A percentile compares a stretch with the other conserved stretches of the same genome.
Evolutionary conservation across 2,329 filamentous ascomycete species (phyloP).

Genomic region (Blastomyces emzantsi): DNA sequence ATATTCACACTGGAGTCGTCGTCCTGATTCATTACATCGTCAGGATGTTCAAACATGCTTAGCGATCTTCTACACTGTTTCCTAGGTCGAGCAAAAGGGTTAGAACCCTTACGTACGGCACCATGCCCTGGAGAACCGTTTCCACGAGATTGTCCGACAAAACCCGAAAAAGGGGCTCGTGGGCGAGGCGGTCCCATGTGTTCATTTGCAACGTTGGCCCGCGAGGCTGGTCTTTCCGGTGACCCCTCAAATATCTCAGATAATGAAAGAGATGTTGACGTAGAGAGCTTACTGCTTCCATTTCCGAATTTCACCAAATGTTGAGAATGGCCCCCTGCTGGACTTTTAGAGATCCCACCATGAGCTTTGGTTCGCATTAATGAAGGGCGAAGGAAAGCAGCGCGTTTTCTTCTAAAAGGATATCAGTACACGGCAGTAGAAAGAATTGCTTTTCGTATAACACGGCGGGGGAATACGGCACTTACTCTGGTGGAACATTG

Average conservation of each 20-base stretch:
- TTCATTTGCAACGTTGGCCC: constrained; percentile 51
- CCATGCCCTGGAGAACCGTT: constrained; percentile 66
- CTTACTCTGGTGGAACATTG: constrained; percentile 30
- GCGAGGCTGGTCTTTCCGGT: constrained; percentile 57
- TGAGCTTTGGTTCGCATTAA: constrained; percentile 66
- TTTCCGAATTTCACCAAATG: constrained; percentile 63
- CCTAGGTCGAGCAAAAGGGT: constrained; percentile 63
- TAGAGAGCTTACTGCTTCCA: constrained; percentile 42
- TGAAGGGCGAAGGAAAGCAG: constrained; percentile 62
- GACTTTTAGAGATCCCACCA: constrained; percentile 53
- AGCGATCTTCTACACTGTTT: constrained; percentile 86
- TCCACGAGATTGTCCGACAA: constrained; percentile 48
- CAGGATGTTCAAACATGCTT: constrained; percentile 95
- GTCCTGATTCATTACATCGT: constrained; percentile 71
- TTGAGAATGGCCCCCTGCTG: constrained; percentile 57
- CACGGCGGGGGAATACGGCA: constrained; percentile 18
- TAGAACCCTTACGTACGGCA: constrained; percentile 64
- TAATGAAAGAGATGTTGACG: constrained; percentile 57
- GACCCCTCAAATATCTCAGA: constrained; percentile 76
- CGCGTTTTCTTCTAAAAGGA: constrained; percentile 52
- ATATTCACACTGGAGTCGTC: constrained; percentile 54
- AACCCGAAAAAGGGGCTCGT: constrained; percentile 56
- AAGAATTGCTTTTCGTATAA: not conserved
- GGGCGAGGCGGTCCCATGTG: constrained; percentile 52
- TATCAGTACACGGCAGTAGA: not conserved